Evolutionary conservation across 2,329 filamentous ascomycete species (phyloP), one percentile per base, ranked within the genome.

Genomic region (Kalaharituber pfeilii): DNA sequence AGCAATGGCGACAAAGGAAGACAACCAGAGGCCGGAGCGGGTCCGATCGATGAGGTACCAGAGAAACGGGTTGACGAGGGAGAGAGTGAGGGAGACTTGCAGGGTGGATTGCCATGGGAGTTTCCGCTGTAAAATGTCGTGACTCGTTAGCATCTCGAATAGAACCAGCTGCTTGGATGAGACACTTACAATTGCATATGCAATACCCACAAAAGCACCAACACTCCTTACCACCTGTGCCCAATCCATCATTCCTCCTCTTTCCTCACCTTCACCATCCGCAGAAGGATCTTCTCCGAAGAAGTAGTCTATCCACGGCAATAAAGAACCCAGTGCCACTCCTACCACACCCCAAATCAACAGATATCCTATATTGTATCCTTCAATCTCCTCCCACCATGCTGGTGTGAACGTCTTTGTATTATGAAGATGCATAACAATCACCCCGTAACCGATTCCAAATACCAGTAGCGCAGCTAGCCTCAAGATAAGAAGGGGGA

Each of bases 11-110:
- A 94, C 81, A 1, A 78, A 71, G 13, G 81, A 74, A 0, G 86
- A 87, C 53, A 95, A 76, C 29, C 91, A 71, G 62, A 96, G 83
- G 3, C 91, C 91, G 0, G 87, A 77, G 61, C 80, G 81, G 49
- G 86, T 91, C 51, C 89, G 84, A 69, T 98, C 91, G 65, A 98
- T 84, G 24, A 96, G 74, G 69, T 94, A 98, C 91, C 91, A 98
- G 18, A 98, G 72, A 8, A 91, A 83, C 1, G 91, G 89, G 66
- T 96, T 96, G 20, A 84, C 86, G 56, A 96, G 78, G 22, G 87
- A 85, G 50, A 98, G 79, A 1, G 88, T 91, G 25, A 93, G 69
- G 1, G 88, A 93, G 20, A 93, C 80, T 69, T 98, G 91, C n/a
- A 94, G 78, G 1, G 87, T 91, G 7, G 88, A 95, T 63, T 88